Evolutionary conservation across 2,329 filamentous ascomycete species (phyloP).

Genomic region (Helotiales sp.): DNA sequence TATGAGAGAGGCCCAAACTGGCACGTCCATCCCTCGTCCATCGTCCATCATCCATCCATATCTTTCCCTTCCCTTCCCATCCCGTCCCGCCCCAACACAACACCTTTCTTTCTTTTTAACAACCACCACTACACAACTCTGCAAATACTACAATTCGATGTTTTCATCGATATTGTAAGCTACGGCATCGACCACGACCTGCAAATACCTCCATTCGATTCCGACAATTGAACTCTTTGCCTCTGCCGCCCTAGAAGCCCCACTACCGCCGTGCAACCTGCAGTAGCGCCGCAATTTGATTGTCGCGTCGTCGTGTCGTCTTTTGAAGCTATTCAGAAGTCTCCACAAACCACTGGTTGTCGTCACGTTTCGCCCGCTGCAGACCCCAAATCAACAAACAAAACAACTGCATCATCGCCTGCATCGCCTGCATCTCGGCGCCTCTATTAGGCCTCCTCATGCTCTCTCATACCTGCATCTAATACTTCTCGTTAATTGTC

Average conservation of each 20-base stretch:
- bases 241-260: background rate
- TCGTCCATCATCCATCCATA: background rate
- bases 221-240: constrained; percentile 18
- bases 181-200: constrained; percentile 31
- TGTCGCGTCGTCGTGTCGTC: constrained; percentile 30
- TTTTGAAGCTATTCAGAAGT: constrained; percentile 42
- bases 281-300: constrained; percentile 14
- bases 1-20: constrained; percentile 12
- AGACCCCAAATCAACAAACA: background rate
- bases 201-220: constrained; percentile 24
- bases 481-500: background rate
- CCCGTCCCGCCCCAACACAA: constrained; percentile 5
- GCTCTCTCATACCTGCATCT: constrained; percentile 1
- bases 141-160: constrained; percentile 37
- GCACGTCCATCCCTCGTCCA: too few species aligned
- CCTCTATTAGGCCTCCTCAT: constrained; percentile 1
- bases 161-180: constrained; percentile 34
- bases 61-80: background rate
- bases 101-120: constrained; percentile 29
- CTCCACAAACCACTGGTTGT: constrained; percentile 21
- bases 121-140: constrained; percentile 34
- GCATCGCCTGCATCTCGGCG: background rate
- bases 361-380: constrained; percentile 26
- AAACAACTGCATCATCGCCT: too few species aligned
- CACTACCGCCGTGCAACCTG: constrained; percentile 10